Conservation (phyloP, 495 filamentous ascomycete genomes). For the Aspergillus hancockii region DNA sequence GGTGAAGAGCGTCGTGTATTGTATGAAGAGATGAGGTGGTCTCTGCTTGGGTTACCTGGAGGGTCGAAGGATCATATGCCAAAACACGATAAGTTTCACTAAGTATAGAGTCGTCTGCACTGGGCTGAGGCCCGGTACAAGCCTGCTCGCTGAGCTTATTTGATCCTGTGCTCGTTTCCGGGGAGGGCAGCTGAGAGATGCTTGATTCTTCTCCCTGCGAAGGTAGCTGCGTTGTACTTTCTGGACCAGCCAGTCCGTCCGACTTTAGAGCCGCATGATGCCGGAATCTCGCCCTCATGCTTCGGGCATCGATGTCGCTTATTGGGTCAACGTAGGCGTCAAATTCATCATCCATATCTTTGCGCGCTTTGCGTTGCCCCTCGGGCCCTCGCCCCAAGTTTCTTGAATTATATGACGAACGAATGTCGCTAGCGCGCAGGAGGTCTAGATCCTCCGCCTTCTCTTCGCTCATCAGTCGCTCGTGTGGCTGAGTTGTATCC, state of each 20-base stretch:
- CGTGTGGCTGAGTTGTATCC: not conserved
- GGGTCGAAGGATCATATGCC: slow-evolving; percentile 67
- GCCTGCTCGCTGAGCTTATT: not conserved
- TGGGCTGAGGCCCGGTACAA: not conserved
- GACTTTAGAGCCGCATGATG: not conserved
- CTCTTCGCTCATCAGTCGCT: slow-evolving; percentile 1
- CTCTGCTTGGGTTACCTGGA: slow-evolving; percentile 60
- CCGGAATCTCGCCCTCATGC: not conserved
- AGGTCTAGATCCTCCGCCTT: slow-evolving; percentile 42
- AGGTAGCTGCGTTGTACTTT: not conserved
- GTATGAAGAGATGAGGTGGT: slow-evolving; percentile 56
- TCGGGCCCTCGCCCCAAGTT: slow-evolving; percentile 27
- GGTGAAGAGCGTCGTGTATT: slow-evolving; percentile 44
- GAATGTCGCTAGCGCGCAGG: slow-evolving; percentile 51
- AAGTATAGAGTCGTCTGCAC: slow-evolving; percentile 7
- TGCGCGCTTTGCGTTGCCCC: slow-evolving; percentile 25
- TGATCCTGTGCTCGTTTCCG: not conserved
- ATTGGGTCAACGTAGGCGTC: slow-evolving; percentile 21
- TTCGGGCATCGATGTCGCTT: slow-evolving; percentile 18
- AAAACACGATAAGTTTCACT: slow-evolving; percentile 67
- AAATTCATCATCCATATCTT: slow-evolving; percentile 35
- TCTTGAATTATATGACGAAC: slow-evolving; percentile 39
- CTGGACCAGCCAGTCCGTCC: no score
- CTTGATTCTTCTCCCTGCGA: not conserved
- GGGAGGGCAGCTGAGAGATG: not conserved